Base-by-base conservation (phyloP, 2,329 filamentous ascomycete genomes). In the Colletotrichum plurivorum region DNA sequence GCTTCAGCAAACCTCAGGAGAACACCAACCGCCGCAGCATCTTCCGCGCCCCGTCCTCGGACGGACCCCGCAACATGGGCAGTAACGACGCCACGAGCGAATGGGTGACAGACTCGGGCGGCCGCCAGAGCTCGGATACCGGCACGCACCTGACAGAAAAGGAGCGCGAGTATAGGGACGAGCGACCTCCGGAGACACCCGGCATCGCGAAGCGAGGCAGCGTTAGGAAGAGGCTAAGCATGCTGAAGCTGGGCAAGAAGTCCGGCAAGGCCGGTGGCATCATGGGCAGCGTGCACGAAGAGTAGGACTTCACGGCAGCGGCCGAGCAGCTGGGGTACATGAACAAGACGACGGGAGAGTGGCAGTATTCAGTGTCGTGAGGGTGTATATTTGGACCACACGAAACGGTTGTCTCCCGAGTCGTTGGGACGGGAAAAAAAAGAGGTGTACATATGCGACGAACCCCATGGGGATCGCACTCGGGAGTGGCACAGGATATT, bases 211-310 rank as follows among this genome's bases (percentile, higher is more conserved):
- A 85, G 75, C 87, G 88, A 60, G 88, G 88, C 43, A 92, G 90
- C 67, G 88, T 97, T 73, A 90, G 91, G 81, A 95, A 94, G 82
- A 84, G 94, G 75, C 84, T 97, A 73, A 96, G 93, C 78, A 84
- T 94, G 75, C 84, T 97, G 75, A 93, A 92, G 78, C 85, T 94
- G 58, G 91, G 92, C 36, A 91, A 90, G 78, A 94, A 93, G 82
- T 83, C 83, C 53, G 89, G 87, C 76, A 91, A 89, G 78, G 82
- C 79, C 56, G 84, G 79, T 70, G 84, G 79, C 31, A 76, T 81
- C 69, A 88, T 89, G 87, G 83, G 83, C 61, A 86, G 85, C 72
- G 77, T 89, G 71, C 83, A 88, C 63, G 87, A 89, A 76, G 87
- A 89, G 78, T 87, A 82, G 81, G 66, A 75, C 62, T 72, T 72